Evolutionary conservation across 192 early-diverging fungal species (phyloP), one percentile per base, ranked within the genome.

Genomic region (Phycomyces nitens): DNA sequence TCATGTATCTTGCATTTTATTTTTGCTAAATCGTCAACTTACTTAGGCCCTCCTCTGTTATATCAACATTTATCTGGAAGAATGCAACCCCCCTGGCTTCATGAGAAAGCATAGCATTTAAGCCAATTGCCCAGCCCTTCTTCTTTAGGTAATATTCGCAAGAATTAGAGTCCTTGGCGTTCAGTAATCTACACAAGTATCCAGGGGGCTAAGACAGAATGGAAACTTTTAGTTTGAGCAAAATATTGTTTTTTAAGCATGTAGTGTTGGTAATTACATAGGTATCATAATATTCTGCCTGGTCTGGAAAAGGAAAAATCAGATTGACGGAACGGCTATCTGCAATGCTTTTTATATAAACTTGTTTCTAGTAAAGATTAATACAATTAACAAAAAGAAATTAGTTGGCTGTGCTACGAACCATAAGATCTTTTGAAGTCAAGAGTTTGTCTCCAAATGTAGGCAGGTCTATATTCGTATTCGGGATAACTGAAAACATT

Each of bases 91-190:
- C 78, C 39, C 66, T 60, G 1, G 65, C 78, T 15, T 57, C 77
- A 41, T 65, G 70, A 44, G 21, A 42, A 12, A 56, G 41, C 0
- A 86, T 87, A 0, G 86, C 83, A 16, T 76, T 80, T 14, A 95
- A 59, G 29, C 64, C 70, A 26, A 84, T 82, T 5, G 90, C 92
- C 93, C 93, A 98, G 0, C 92, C 91, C 62, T 85, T 85, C 57
- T 82, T 76, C 62, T 94, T 96, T 26, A 98, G 72, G 42, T 78
- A 70, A 6, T 88, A 89, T 41, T 94, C 74, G 21, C 94, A 78
- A 11, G 94, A 95, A 0, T 94, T 94, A 54, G 76, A 71, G 18
- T 86, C 88, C 76, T 96, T 92, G 69, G 94, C 91, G 2, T 92
- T 91, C 64, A 96, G 81, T 42, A 98, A 77, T 68, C 92, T 91